Evolutionary conservation across 2,329 filamentous ascomycete genomes (phyloP).

Genomic region (Cladosporium phlei): DNA sequence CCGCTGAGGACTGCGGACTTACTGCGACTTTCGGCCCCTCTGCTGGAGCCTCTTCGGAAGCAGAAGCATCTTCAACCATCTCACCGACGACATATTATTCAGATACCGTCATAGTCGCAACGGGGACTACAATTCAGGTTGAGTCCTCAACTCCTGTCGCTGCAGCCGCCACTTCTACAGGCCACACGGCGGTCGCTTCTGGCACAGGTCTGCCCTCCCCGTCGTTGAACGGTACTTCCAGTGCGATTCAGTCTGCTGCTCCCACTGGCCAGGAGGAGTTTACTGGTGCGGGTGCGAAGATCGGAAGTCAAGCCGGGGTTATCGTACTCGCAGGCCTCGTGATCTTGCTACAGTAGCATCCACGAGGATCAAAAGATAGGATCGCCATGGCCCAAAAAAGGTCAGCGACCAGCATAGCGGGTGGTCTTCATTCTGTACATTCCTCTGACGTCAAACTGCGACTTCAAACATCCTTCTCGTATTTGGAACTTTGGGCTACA

Average conservation of each 20-base stretch:
- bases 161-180: background rate
- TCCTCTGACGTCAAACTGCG: too few relatives aligned
- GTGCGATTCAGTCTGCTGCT: background rate
- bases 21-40: background rate
- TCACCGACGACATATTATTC: background rate
- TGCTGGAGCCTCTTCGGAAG: background rate
- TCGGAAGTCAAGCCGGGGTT: background rate
- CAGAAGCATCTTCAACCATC: background rate
- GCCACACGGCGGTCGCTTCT: background rate
- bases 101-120: background rate
- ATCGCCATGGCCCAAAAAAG: too few relatives aligned
- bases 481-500: background rate
- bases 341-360: background rate
- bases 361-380: too few relatives aligned
- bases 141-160: background rate
- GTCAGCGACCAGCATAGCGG: too few relatives aligned
- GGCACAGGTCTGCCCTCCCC: background rate
- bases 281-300: background rate
- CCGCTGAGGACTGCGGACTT: slow-evolving; percentile 37
- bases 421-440: too few relatives aligned
- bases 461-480: background rate
- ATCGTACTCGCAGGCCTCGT: background rate
- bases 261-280: background rate
- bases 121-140: background rate
- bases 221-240: background rate